Base-by-base conservation (phyloP, 345 rosid species). In the Lumnitzera littorea region DNA sequence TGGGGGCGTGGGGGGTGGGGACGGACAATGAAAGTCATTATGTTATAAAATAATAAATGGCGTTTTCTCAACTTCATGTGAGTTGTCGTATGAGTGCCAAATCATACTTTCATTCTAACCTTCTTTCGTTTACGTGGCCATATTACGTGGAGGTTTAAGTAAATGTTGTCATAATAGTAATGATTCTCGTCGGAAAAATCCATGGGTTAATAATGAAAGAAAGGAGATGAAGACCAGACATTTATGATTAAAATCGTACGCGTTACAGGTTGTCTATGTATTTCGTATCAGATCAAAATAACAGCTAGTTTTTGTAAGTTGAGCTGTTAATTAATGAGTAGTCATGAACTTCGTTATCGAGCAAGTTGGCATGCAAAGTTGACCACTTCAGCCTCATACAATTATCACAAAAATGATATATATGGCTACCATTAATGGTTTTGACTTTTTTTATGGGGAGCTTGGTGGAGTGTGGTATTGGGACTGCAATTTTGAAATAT, bases 351-450 rank as follows among this genome's bases (percentile, higher is more conserved):
- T 17, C 17, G 4, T 16, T n/a, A 11, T 16, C 46, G 17, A 36
- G 60, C 60, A 41, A 41, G 50, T 41, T 43, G 60, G 60, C 60
- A 41, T 16, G 60, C 20, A 11, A 46, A 16, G 25, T 41, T 16
- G 25, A 57, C 49, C 60, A 11, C 5, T 36, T 6, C 43, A 4
- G 11, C 43, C 43, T 36, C 43, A 36, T 36, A 36, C 43, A 36
- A 36, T 36, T 36, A 9, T 14, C 49, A 15, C 14, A 25, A 16
- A 56, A 24, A 20, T 20, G 20, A 20, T 11, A 11, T n/a, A 4
- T 2, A 41, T 57, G 20, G 12, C 12, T 12, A 3, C 36, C 11
- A 14, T 57, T 25, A 16, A 12, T 36, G 2, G 27, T 20, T 41
- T 16, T 57, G 20, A 57, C 50, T 57, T 57, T 57, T 49, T 36